Conservation (phyloP, 2,329 filamentous ascomycete genomes). For the Eutypella sp. region DNA sequence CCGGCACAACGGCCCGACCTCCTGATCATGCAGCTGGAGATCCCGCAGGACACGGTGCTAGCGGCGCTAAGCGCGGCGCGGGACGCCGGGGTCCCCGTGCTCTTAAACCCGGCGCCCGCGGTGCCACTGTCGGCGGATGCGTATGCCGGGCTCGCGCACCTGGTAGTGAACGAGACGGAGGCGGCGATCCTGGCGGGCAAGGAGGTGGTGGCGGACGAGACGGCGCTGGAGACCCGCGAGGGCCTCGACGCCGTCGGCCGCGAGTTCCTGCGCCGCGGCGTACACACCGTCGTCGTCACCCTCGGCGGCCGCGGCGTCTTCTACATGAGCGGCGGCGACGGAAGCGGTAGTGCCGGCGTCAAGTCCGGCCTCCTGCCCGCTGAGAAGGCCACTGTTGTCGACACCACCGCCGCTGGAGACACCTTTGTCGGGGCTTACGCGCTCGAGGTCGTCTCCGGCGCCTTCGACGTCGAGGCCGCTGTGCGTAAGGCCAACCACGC, state of each 20-base stretch:
- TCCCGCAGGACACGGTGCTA: conserved; percentile 61
- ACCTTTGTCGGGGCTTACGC: conserved; percentile 91
- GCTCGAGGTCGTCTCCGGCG: conserved; percentile 56
- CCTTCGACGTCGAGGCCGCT: conserved; percentile 53
- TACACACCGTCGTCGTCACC: conserved; percentile 76
- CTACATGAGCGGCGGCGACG: conserved; percentile 46
- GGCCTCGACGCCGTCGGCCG: conserved; percentile 44
- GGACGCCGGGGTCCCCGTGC: conserved; percentile 50
- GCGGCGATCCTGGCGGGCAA: conserved; percentile 63
- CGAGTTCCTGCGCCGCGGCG: conserved; percentile 64
- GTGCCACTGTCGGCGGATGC: conserved; percentile 60
- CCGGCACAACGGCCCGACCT: conserved; percentile 47
- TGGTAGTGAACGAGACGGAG: conserved; percentile 90
- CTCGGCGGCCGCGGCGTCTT: conserved; percentile 77
- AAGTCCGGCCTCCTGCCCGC: conserved; percentile 52
- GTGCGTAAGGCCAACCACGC: conserved; percentile 57
- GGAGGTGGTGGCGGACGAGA: conserved; percentile 31
- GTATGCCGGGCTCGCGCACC: conserved; percentile 65
- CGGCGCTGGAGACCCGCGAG: conserved; percentile 40
- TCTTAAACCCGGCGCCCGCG: conserved; percentile 84
- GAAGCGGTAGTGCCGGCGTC: conserved; percentile 13
- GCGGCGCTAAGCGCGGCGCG: conserved; percentile 51
- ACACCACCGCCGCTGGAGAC: conserved; percentile 91
- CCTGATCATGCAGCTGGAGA: conserved; percentile 74
- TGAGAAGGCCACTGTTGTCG: conserved; percentile 70